A percentile compares a stretch with the other conserved stretches of the same genome.
These are phyloP conservation scores for Yamadazyma dendronema DNA, from an alignment of 1,139 yeast genomes.

Conservation along the genomic window DNA sequence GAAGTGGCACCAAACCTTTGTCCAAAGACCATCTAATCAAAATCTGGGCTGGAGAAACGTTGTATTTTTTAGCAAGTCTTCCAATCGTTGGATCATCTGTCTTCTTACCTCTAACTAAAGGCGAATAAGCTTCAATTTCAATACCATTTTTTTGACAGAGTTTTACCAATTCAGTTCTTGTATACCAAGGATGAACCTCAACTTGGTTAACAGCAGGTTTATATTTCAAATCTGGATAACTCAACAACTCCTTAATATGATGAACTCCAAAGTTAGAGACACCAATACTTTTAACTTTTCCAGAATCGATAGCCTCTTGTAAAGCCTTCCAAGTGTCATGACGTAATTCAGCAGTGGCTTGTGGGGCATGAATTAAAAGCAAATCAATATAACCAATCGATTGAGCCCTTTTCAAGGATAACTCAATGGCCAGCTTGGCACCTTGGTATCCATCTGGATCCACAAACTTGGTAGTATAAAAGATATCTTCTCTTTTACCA, in stretches of 20 bases:
- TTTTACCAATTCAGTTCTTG: conserved; percentile 60
- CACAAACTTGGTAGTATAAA: conserved; percentile 60
- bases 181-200: conserved; percentile 71
- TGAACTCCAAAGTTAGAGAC: conserved; percentile 68
- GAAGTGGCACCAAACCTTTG: conserved; percentile 64
- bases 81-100: conserved; percentile 49
- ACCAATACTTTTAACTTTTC: conserved; percentile 65
- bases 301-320: conserved; percentile 38
- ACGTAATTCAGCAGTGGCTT: conserved; percentile 25
- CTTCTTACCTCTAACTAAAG: conserved; percentile 70
- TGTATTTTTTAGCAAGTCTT: conserved; percentile 53
- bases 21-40: conserved; percentile 69
- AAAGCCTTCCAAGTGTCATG: conserved; percentile 38
- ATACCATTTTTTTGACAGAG: conserved; percentile 55
- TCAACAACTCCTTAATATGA: conserved; percentile 48
- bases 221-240: conserved; percentile 45
- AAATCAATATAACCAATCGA: conserved; percentile 78
- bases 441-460: conserved; percentile 57
- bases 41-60: conserved; percentile 57
- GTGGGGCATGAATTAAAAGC: conserved; percentile 63
- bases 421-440: conserved; percentile 53
- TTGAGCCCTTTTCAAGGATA: conserved; percentile 57
- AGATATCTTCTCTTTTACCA: conserved; percentile 30
- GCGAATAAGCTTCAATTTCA: conserved; percentile 70
- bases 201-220: conserved; percentile 73